Base-by-base conservation (phyloP, 108 stramenopile genomes). In the Cyclotella baltica region DNA sequence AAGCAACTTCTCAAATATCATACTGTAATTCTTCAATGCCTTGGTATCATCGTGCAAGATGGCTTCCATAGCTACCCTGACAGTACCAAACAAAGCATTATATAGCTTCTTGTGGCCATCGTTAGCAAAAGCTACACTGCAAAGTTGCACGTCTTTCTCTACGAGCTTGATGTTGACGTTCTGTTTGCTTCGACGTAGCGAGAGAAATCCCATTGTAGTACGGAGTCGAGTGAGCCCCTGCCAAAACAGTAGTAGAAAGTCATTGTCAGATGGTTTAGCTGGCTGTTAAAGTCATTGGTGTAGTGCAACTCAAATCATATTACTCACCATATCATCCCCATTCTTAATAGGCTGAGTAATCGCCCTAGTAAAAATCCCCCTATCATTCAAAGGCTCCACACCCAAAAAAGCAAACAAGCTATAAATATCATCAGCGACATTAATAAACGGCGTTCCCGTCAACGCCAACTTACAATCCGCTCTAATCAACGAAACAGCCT, bases 391-490 rank as follows among this genome's bases (percentile, higher is more conserved):
- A 2, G 90, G 90, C 27, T 80, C 62, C 11, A 89, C 78, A 20
- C 51, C 76, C 0, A 88, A 38, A 48, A 88, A 88, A 0, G 67
- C 48, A 19, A 86, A 40, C 22, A 86, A 66, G n/a, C 70, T 40
- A 28, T 73, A 68, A 34, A 88, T 73, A 68, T 88, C 88, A 34
- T 86, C 75, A 0, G 84, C 62, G 4, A 48, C 46, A 40, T 88
- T 88, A 8, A 85, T 72, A 50, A 88, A 83, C 2, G 86, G 85
- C 31, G 86, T 88, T 1, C 88, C 88, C 16, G 88, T 88, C 0
- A 88, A 52, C 18, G 75, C 75, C 0, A 86, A 70, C 47, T 75
- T 76, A 43, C 71, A 40, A n/a, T 72, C 62, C 5, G 87, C 83
- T 16, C 79, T 74, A 30, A 90, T 67, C 13, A 35, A 43, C 30